Base-by-base conservation (phyloP, 1,139 yeast species). In the Hemisphaericaspora xylanilytica region DNA sequence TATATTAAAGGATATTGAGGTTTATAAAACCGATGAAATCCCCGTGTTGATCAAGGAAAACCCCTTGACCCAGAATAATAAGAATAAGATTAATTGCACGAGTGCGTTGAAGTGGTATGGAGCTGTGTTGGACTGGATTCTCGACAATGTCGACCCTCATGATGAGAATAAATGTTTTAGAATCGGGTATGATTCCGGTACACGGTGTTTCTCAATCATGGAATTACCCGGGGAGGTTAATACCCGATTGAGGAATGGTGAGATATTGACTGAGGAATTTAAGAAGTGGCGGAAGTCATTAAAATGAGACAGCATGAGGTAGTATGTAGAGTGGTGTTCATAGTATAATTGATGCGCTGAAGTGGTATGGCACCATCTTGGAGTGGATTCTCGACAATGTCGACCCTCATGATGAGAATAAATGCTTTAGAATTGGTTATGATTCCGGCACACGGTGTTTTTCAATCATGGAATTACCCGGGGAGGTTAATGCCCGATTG, bases 41-140 rank as follows among this genome's bases (percentile, higher is more conserved):
- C 97, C 97, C 0, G 45, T 80, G 2, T 53, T 73, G 38, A 66
- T 78, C 52, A 81, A 65, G 56, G 69, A 67, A 13, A 67, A 65
- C 49, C 67, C 73, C 3, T 46, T 67, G 12, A 56, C 59, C 22
- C 54, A 45, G 2, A 36, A 44, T 17, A 43, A 44, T 27, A 47
- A 58, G 54, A 60, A 59, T 25, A 67, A 75, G 49, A 70, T 78
- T 44, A 80, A 80, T 50, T 90, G 95, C 49, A 75, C 82, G 57
- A 85, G 81, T 45, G 83, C 94, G 3, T 70, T 89, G 42, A 85
- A 82, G 52, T 89, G 94, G 79, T 87, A 87, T 58, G 92, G 90
- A 5, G 90, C 94, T 0, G 76, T 83, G 25, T 67, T 88, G 37
- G 88, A 85, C 41, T 90, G 96, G 96, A 57, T 89, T 14, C 63